Evolutionary conservation across 169 alveolate genomes (phyloP), one percentile per base, ranked within the genome.

Genomic region (Cryptosporidium tyzzeri): DNA sequence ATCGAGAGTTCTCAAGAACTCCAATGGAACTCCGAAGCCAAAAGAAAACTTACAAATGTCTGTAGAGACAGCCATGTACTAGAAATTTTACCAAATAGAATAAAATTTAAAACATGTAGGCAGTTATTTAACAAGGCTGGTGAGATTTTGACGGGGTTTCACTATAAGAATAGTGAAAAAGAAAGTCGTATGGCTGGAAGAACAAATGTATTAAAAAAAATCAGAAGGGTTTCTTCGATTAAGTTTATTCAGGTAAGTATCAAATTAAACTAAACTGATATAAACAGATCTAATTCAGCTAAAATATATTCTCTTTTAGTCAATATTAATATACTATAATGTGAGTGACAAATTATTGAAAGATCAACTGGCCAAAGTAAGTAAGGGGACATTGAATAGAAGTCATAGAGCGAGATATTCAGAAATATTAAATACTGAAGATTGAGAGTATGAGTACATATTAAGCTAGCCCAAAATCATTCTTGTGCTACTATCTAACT

Each of bases 221-320:
- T 58, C 31, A n/a, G 68, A 9, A 41, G 35, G 2, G 0, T 1
- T 16, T 50, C 89, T 21, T 59, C 69, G 9, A 18, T 61, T 14
- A 80, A 70, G 26, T 41, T 80, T 61, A 41, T 65, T 80, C 89
- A 80, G 68, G 89, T 80, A 80, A 37, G 89, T 62, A 3, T 14
- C 55, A 48, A 48, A 48, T 48, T 48, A 48, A 48, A 37, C 48
- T 9, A 21, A n/a, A 41, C 14, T 37, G 8, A 29, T 45, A 71
- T 45, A 26, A 45, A 21, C 16, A 18, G 23, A 41, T 23, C 14
- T 26, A 29, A 61, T 12, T 53, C 9, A 29, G 31, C 12, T 23
- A 58, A 74, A 51, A 58, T 59, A 48, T 31, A 58, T 21, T 18
- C 18, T 18, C 3, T 39, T 51, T 33, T 62, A 80, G 89, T 65